Base-by-base conservation (phyloP, 805 yeast species). In the Pichia cephalocereana region DNA sequence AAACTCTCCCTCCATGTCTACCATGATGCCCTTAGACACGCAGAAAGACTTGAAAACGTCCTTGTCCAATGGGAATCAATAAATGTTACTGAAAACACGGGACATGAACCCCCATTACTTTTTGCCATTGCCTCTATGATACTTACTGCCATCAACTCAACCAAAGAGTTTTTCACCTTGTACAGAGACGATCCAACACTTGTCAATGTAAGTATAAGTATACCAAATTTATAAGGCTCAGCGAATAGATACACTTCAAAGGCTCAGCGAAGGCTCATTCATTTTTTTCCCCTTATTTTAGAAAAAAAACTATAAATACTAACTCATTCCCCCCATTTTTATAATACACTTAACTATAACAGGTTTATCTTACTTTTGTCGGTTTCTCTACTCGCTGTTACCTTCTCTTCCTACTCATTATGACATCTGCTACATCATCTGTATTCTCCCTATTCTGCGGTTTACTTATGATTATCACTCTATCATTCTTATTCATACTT, bases 361-460 rank as follows among this genome's bases (percentile, higher is more conserved):
- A 47, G 50, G 40, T 40, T 9, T 43, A 43, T 28, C 28, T 47
- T 10, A 43, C 47, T 19, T 44, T 39, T 17, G 17, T 44, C 6
- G 47, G 45, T 15, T 17, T 40, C 9, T 44, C 50, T 4, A 32
- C 34, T 0, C 18, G 41, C 12, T 6, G 40, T 6, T 34, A 44
- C n/a, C 28, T 44, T 4, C 9, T 39, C 4, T 40, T 47, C 28
- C 27, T 47, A 7, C 18, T 44, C 19, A 12, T 41, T 8, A 47
- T 44, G 50, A 38, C 44, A 10, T 19, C 42, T 8, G 15, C 40
- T 2, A 44, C 44, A 11, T 12, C 40, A 3, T 34, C 23, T 8
- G 6, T 43, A 1, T 3, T 18, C 15, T 40, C 51, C 69, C 56
- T 62, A 26, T 14, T 56, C 11, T 38, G 54, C 8, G 50, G 62